phyloP scores from a whole-genome alignment of 163 green algal genomes.

The Chloroidium sp. region DNA sequence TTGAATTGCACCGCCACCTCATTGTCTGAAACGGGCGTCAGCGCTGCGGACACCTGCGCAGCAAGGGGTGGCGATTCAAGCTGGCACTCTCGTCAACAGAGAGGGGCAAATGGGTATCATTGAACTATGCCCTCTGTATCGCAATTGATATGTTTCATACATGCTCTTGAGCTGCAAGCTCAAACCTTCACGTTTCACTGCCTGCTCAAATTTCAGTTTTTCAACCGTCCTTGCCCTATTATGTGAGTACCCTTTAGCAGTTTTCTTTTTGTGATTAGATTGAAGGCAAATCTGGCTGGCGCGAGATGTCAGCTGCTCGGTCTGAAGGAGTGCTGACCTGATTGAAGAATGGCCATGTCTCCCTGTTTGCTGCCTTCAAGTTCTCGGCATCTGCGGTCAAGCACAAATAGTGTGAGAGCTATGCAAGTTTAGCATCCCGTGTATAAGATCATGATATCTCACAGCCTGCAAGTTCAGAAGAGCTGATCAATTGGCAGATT shows the following conservation, averaged over 20 bases:
- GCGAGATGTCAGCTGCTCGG: no score
- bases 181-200: no score
- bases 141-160: no score
- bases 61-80: background rate
- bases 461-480: no score
- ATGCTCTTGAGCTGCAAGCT: no score
- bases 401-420: background rate
- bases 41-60: background rate
- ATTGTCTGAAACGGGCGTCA: conserved; percentile 39
- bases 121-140: background rate
- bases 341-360: conserved; percentile 74
- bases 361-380: conserved; percentile 60
- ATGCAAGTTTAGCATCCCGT: background rate
- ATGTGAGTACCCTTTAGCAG: no score
- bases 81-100: no score
- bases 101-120: background rate
- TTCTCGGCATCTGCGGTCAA: conserved; percentile 43
- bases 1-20: conserved; percentile 70
- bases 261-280: no score
- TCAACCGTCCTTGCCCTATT: no score
- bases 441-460: background rate
- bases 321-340: conserved; percentile 21
- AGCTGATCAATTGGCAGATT: no score
- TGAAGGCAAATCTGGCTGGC: no score
- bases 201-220: no score